These are phyloP conservation scores for Hibiscus mutabilis DNA, from an alignment of 345 rosid species.

Conservation along the genomic window DNA sequence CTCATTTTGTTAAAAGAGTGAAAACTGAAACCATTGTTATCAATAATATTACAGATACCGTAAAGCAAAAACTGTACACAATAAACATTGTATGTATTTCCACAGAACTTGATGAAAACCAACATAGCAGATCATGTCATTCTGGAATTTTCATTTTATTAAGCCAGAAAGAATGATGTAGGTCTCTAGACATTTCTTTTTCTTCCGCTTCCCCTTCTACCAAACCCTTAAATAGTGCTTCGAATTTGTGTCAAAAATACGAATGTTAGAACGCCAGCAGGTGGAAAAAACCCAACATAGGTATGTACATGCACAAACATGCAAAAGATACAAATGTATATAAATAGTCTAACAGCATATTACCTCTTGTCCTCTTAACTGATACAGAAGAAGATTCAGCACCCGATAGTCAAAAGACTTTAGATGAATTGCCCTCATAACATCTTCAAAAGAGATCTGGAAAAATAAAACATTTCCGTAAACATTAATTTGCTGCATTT, in stretches of 20 bases:
- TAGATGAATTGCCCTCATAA: slow-evolving; percentile 57
- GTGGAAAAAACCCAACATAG: background rate
- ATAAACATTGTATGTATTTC: background rate
- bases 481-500: background rate
- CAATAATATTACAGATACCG: background rate
- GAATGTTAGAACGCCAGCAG: background rate
- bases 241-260: background rate
- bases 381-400: slow-evolving; percentile 73
- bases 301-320: background rate
- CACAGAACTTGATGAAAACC: background rate
- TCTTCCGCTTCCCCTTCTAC: background rate
- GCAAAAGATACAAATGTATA: slow-evolving; percentile 4
- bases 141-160: background rate
- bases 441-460: slow-evolving; percentile 63
- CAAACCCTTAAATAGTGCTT: background rate
- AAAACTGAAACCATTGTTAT: background rate
- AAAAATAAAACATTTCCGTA: background rate
- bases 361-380: slow-evolving; percentile 64
- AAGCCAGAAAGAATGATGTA: background rate
- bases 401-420: slow-evolving; percentile 87
- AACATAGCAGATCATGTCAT: background rate
- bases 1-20: background rate
- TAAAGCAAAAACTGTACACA: background rate
- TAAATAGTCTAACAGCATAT: slow-evolving; percentile 2
- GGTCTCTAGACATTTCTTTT: background rate